Percentiles rank a stretch among this genome's conserved stretches.
Conservation (phyloP, 2,329 filamentous ascomycete genomes). For the Claviceps lovelessii region DNA sequence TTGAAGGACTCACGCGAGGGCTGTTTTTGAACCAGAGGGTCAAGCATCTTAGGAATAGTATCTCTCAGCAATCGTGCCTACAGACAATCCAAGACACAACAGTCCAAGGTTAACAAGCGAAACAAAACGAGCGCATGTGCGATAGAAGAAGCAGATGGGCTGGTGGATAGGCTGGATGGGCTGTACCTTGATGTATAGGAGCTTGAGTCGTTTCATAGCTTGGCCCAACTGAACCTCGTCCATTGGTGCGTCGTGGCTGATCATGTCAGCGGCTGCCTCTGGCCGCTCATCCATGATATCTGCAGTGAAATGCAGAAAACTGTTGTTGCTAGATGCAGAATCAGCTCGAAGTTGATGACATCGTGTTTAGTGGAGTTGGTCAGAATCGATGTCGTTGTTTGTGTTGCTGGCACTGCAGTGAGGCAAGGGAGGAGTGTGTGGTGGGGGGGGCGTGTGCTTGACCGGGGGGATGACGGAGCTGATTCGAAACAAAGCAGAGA, state of each 20-base stretch:
- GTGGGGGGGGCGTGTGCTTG: not conserved
- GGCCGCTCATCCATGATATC: conserved; percentile 4
- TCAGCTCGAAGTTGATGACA: not conserved
- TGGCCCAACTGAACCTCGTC: conserved; percentile 36
- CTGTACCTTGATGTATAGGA: conserved; percentile 39
- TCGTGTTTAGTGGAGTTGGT: not conserved
- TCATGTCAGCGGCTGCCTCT: not conserved
- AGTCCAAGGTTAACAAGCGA: conserved; percentile 8
- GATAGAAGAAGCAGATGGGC: not conserved
- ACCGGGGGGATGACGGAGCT: not conserved
- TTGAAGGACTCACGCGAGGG: conserved; percentile 31
- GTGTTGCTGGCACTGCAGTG: not conserved
- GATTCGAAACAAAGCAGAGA: not conserved
- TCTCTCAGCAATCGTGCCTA: conserved; percentile 22
- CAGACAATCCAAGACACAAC: not conserved
- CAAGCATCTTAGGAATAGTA: conserved; percentile 25
- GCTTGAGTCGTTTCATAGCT: conserved; percentile 35
- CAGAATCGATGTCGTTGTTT: not conserved
- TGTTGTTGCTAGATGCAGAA: not conserved
- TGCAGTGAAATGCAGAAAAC: not conserved
- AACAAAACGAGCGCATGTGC: not conserved
- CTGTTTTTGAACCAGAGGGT: conserved; percentile 35
- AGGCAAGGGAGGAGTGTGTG: not conserved
- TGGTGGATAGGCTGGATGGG: not conserved
- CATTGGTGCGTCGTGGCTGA: conserved; percentile 13